These are phyloP conservation scores for Anisodus tanguticus DNA, from an alignment of 257 asterid genomes.

Conservation along the genomic window DNA sequence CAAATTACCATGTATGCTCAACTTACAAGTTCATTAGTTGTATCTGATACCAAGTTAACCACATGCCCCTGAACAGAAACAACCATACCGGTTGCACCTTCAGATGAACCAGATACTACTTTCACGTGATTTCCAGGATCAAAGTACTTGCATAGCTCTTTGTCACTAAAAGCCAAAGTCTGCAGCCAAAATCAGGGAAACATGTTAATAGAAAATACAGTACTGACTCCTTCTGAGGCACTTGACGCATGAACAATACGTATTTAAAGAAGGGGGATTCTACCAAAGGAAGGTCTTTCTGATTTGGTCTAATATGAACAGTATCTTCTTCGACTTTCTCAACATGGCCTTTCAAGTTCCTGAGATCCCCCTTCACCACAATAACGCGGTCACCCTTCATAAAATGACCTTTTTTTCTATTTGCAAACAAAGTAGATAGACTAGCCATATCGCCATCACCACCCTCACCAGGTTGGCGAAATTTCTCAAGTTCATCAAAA, in stretches of 20 bases:
- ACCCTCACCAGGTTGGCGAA: slow-evolving; percentile 73
- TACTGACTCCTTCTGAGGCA: background rate
- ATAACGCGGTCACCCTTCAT: slow-evolving; percentile 95
- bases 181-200: slow-evolving; percentile 45
- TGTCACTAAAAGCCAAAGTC: slow-evolving; percentile 81
- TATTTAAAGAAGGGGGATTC: slow-evolving; percentile 21
- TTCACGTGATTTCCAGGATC: slow-evolving; percentile 95
- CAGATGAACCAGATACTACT: slow-evolving; percentile 87
- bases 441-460: slow-evolving; percentile 89
- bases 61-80: slow-evolving; percentile 96
- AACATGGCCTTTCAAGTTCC: slow-evolving; percentile 84
- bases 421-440: slow-evolving; percentile 81
- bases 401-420: slow-evolving; percentile 92
- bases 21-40: slow-evolving; percentile 93
- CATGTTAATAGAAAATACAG: background rate
- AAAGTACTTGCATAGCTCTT: slow-evolving; percentile 92
- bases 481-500: slow-evolving; percentile 96
- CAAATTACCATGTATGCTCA: slow-evolving; percentile 1
- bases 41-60: slow-evolving; percentile 90
- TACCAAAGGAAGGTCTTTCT: slow-evolving; percentile 72
- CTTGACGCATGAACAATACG: slow-evolving; percentile 14
- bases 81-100: slow-evolving; percentile 99
- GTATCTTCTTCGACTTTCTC: slow-evolving; percentile 97
- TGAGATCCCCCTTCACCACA: slow-evolving; percentile 89
- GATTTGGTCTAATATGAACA: slow-evolving; percentile 86